A percentile compares a stretch with the other conserved stretches of the same genome.
These are phyloP conservation scores for Alternaria consortialis DNA, from an alignment of 2,329 filamentous ascomycete species.

Conservation along the genomic window DNA sequence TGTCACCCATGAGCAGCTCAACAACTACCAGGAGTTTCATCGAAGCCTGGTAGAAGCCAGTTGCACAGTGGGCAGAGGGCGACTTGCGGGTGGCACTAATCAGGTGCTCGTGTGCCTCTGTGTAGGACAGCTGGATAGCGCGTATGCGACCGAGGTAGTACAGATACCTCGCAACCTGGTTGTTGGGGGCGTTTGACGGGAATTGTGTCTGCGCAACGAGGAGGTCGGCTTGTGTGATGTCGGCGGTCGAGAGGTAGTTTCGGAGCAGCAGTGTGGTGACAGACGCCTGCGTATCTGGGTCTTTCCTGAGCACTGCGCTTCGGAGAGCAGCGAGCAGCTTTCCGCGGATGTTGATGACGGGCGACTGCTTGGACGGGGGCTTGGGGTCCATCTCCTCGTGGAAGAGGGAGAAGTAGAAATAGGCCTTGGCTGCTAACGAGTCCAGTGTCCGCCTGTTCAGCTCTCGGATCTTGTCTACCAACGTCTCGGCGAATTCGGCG, in stretches of 20 bases:
- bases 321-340: conserved; percentile 86
- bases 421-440: conserved; percentile 91
- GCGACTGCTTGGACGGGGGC: conserved; percentile 87
- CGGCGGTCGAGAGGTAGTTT: conserved; percentile 94
- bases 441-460: conserved; percentile 95
- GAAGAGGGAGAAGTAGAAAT: conserved; percentile 98
- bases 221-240: conserved; percentile 95
- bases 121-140: conserved; percentile 95
- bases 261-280: conserved; percentile 94
- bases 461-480: conserved; percentile 84
- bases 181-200: conserved; percentile 92
- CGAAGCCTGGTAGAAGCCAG: conserved; percentile 94
- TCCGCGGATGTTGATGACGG: conserved; percentile 85
- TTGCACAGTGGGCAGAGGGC: conserved; percentile 85
- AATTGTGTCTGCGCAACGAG: conserved; percentile 96
- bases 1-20: conserved; percentile 97
- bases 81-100: conserved; percentile 94
- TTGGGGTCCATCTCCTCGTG: conserved; percentile 88
- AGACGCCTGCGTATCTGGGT: conserved; percentile 95
- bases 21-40: conserved; percentile 97
- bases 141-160: conserved; percentile 98
- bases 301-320: conserved; percentile 95
- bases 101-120: conserved; percentile 93
- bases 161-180: conserved; percentile 95
- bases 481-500: conserved; percentile 81